Evolutionary conservation across 108 stramenopile genomes (phyloP), one percentile per base, ranked within the genome.

Genomic region (Cyclotella cryptica): DNA sequence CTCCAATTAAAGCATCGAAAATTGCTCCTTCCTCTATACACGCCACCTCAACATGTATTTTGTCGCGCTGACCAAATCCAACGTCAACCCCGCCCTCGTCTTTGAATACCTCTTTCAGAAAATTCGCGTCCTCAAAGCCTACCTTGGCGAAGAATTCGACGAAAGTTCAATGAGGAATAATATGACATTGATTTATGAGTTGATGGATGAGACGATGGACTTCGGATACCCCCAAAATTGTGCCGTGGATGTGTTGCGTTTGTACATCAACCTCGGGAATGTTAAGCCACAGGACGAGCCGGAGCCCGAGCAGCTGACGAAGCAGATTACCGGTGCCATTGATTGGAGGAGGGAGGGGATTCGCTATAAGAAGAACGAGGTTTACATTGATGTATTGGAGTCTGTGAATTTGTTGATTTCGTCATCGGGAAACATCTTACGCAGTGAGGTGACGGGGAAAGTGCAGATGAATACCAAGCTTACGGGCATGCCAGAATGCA

Each of bases 181-280:
- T 85, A 97, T 99, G 94, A 99, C 99, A 15, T 83, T 99, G 30
- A 93, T 99, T 73, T 98, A 99, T 67, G 99, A 99, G 88, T 89
- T 99, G 54, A 94, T 99, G 88, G 99, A 99, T 63, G 97, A 98
- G 75, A 96, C 97, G 14, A 98, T 98, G 93, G 98, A 98, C 86
- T 98, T 97, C 88, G 98, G 99, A 26, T 98, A 98, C 77, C 99
- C 99, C 21, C 99, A 99, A 90, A 98, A 97, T 74, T 96, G 95
- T 70, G 93, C 97, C 21, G 94, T 99, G 19, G 99, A 99, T 84
- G 97, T 98, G 6, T 83, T 99, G 62, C 94, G 94, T 53, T 71
- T 97, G 67, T 99, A 98, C 85, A 99, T 99, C 63, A 98, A 99
- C 86, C 84, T 98, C 42, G 99, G 98, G 52, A 94, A 89, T 75